These are phyloP conservation scores for Herpetomonas tarakana DNA, from an alignment of 208 protist species.

Conservation along the genomic window DNA sequence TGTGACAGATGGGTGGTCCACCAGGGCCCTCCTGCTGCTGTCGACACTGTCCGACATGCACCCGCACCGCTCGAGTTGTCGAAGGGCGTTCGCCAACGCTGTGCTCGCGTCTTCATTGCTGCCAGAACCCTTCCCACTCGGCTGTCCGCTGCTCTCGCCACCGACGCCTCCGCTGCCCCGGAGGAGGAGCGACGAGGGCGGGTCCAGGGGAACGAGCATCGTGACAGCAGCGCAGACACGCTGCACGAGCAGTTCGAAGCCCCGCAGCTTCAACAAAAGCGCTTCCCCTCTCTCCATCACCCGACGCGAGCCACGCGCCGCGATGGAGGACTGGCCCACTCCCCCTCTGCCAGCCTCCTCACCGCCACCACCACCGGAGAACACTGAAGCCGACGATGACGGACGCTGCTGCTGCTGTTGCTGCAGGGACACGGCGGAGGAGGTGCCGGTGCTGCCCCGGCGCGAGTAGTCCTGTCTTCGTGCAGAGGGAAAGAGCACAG, in stretches of 20 bases:
- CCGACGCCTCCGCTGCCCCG: no score
- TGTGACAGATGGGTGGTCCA: not conserved
- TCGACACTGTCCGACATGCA: not conserved
- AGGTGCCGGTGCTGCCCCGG: not conserved
- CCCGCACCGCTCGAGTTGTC: no score
- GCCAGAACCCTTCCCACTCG: no score
- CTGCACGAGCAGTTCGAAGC: not conserved
- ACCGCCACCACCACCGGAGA: not conserved
- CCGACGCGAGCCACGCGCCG: not conserved
- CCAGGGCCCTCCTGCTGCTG: no score
- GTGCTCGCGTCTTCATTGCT: no score
- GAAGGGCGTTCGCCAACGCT: no score
- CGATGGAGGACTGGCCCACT: no score
- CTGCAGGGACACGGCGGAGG: no score
- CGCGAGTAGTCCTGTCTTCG: conserved; percentile 4
- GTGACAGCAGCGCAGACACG: not conserved
- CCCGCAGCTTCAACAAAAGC: not conserved
- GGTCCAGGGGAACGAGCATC: not conserved
- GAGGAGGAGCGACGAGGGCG: no score
- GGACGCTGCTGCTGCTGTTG: conserved; percentile 5
- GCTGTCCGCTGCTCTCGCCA: no score
- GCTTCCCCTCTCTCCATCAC: not conserved
- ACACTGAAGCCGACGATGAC: not conserved
- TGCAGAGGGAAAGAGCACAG: conserved; percentile 45
- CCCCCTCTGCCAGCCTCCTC: no score